phyloP scores from a whole-genome alignment of 1,284 basidiomycete genomes.

The Rhodotorula sp. region DNA sequence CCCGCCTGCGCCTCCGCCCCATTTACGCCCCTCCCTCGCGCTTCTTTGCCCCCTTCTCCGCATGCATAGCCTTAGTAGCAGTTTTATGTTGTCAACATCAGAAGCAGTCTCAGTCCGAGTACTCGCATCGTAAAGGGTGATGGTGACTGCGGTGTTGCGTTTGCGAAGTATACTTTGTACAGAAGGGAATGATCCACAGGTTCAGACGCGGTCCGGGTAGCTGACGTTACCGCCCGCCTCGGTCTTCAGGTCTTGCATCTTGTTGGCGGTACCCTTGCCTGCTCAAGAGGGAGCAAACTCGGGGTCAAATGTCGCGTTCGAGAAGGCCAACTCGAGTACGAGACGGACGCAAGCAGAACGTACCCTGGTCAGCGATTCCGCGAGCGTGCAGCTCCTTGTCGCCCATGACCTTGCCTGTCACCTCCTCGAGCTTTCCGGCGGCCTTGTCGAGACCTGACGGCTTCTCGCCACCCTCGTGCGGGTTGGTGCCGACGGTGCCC shows the following conservation, averaged over 20 bases:
- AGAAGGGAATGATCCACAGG: background rate
- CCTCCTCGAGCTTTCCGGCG: conserved; percentile 3
- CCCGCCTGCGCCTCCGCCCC: background rate
- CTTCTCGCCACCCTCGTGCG: conserved; percentile 1
- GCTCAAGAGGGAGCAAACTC: background rate
- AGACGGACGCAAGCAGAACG: too few species aligned
- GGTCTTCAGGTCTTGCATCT: background rate
- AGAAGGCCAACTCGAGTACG: background rate
- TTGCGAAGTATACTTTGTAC: background rate
- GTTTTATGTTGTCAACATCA: background rate
- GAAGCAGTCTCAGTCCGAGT: background rate
- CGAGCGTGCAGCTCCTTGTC: conserved; percentile 6
- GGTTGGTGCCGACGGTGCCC: background rate
- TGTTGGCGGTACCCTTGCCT: conserved; percentile 1
- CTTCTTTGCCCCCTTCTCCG: background rate
- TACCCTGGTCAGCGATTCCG: conserved; percentile 1
- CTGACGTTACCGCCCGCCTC: conserved; percentile 3
- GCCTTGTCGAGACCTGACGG: conserved; percentile 7
- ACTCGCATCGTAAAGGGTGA: too few species aligned
- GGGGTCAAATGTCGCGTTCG: background rate
- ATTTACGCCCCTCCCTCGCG: background rate
- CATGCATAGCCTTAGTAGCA: background rate
- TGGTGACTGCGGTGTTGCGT: too few species aligned
- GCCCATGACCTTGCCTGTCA: conserved; percentile 7
- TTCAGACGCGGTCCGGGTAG: conserved; percentile 2